These are phyloP conservation scores for Hibiscus syriacus DNA, from an alignment of 345 rosid species.

Conservation along the genomic window DNA sequence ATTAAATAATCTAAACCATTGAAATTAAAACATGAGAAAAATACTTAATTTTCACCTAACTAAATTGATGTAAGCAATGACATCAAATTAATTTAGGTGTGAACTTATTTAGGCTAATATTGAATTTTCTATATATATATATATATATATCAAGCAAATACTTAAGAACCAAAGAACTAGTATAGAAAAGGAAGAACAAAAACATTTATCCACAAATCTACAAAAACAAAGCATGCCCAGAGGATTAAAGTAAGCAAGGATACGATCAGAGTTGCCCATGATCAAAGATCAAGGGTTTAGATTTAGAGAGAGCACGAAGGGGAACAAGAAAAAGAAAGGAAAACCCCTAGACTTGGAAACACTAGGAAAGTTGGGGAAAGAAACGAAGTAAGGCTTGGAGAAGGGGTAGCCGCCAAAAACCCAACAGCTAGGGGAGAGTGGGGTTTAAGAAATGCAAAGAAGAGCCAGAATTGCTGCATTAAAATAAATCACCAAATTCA, in stretches of 20 bases:
- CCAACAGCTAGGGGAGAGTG: slow-evolving; percentile 12
- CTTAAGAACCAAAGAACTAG: background rate
- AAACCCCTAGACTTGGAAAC: slow-evolving; percentile 26
- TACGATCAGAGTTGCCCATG: slow-evolving; percentile 59
- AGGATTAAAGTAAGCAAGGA: slow-evolving; percentile 38
- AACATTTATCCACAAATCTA: background rate
- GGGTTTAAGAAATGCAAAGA: slow-evolving; percentile 21
- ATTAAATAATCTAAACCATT: no score
- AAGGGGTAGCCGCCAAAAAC: slow-evolving; percentile 39
- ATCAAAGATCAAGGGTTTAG: slow-evolving; percentile 13
- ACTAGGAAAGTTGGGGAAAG: background rate
- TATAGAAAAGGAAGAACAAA: background rate
- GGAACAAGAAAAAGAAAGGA: background rate
- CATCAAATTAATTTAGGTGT: no score
- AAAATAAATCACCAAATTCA: no score
- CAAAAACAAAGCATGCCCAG: slow-evolving; percentile 28
- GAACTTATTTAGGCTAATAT: no score
- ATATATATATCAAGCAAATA: background rate
- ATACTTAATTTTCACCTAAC: no score
- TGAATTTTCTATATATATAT: no score
- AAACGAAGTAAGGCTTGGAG: slow-evolving; percentile 15
- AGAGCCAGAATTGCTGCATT: no score
- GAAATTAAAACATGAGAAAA: no score
- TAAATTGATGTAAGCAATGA: no score
- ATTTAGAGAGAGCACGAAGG: slow-evolving; percentile 15